A percentile compares a stretch with the other conserved stretches of the same genome.
Evolutionary conservation across 73 alveolate genomes (phyloP).

Genomic region (Uronychia binucleata): DNA sequence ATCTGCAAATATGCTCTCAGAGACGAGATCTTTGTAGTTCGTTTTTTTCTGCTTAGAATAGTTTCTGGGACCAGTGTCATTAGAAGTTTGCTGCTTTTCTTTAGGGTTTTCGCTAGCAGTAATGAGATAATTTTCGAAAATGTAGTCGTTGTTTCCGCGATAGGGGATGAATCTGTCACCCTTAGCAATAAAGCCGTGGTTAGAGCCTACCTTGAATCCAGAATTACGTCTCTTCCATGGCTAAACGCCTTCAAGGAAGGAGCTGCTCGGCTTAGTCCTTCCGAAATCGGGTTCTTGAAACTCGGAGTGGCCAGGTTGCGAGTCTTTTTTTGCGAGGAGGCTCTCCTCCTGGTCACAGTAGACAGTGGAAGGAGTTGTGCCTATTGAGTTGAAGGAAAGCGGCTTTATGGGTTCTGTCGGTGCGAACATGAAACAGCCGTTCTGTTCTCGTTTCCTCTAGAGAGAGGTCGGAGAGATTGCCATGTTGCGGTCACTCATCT

Average conservation of each 20-base stretch:
- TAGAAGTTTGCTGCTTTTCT: slow-evolving; percentile 1
- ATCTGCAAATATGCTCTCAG: not conserved
- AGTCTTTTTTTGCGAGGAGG: not conserved
- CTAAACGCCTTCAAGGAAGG: no score
- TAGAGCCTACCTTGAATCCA: not conserved
- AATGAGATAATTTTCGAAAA: slow-evolving; percentile 5
- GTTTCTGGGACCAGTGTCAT: slow-evolving; percentile 6
- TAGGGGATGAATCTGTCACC: slow-evolving; percentile 28
- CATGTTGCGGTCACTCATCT: not conserved
- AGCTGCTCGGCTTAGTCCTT: no score
- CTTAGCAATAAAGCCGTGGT: not conserved
- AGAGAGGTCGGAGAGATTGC: no score
- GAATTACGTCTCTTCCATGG: no score
- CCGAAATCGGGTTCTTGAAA: no score
- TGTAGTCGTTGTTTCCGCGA: slow-evolving; percentile 11
- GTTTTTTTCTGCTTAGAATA: slow-evolving; percentile 2
- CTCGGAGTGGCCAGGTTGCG: not conserved
- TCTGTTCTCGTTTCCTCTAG: no score
- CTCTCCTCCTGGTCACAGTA: not conserved
- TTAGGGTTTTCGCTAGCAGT: slow-evolving; percentile 6
- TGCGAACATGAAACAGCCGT: not conserved
- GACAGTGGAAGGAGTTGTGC: not conserved
- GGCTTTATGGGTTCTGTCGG: not conserved
- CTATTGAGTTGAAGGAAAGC: no score
- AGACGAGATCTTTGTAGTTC: not conserved